Evolutionary conservation across 2,329 filamentous ascomycete species (phyloP), one percentile per base, ranked within the genome.

Genomic region (Trichophyton equinum): DNA sequence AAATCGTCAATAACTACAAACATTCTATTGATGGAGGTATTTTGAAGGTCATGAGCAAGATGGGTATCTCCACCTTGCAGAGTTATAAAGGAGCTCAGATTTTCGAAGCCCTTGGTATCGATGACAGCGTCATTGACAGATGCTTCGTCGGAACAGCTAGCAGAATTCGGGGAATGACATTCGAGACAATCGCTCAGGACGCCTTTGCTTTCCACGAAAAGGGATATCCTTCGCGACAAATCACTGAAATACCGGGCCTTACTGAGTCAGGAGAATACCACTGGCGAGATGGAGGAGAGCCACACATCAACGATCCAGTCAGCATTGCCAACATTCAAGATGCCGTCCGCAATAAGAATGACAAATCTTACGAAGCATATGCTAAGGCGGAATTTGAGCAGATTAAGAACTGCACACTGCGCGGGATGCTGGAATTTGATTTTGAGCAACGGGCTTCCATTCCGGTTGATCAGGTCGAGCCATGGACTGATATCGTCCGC

Each of bases 81-180:
- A 92, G 88, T 67, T 97, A 97, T 81, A 97, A 97, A 80, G 92
- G 92, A 71, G 92, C 92, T 61, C 92, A 97, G 78, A 97, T 97
- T 65, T 97, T 96, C 68, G 92, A 97, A 74, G 91, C 91, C 57
- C 86, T 97, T 49, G 92, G 92, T 76, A 85, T 96, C 38, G 91
- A 96, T 70, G 91, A 96, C 73, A 81, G 82, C 20, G 91, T 97
- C 55, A 89, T 97, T 59, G 91, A 97, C 72, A 86, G 89, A 67
- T 96, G 91, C 81, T 97, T 97, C 78, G 87, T 86, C 70, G 92
- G 92, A 64, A 97, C 92, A 60, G 91, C 92, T 6, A 95, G 91
- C 59, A 89, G 92, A 73, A 95, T 97, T 70, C 89, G 90, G 76
- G 92, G 92, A 77, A 85, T 95, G 73, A 96, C 91, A 4, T 96